These are phyloP conservation scores for Talaromyces atroroseus DNA, from an alignment of 2,329 filamentous ascomycete species.

Conservation along the genomic window DNA sequence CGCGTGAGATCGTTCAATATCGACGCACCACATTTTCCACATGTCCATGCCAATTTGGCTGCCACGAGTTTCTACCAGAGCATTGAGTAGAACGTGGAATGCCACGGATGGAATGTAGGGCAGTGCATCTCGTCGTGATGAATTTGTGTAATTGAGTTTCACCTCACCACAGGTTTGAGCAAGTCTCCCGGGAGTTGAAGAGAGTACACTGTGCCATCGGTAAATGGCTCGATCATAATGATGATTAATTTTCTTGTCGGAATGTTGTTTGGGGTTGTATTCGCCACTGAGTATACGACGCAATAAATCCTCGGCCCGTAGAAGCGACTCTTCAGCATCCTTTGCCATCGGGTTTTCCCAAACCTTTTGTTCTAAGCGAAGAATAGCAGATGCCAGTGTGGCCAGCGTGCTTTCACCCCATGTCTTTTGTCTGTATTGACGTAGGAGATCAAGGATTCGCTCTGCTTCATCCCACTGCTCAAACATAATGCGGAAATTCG, in stretches of 20 bases:
- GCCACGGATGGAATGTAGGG: conserved; percentile 31
- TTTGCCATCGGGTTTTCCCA: conserved; percentile 15
- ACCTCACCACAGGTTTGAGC: conserved; percentile 22
- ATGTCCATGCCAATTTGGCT: conserved; percentile 44
- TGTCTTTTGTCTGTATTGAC: conserved; percentile 27
- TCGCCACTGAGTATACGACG: conserved; percentile 30
- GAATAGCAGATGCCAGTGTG: conserved; percentile 36
- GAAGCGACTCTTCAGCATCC: conserved; percentile 18
- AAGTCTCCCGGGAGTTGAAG: conserved; percentile 28
- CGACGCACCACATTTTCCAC: conserved; percentile 45
- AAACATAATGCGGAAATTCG: conserved; percentile 29
- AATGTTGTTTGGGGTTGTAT: conserved; percentile 23
- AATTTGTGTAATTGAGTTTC: conserved; percentile 15
- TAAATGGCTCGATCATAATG: conserved; percentile 28
- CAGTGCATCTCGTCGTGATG: conserved; percentile 17
- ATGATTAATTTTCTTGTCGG: conserved; percentile 1
- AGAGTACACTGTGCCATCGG: conserved; percentile 27
- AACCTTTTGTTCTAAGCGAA: conserved; percentile 28
- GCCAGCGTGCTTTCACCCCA: conserved; percentile 36
- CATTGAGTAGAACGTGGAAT: conserved; percentile 51
- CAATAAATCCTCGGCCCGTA: conserved; percentile 27
- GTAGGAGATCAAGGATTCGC: conserved; percentile 29
- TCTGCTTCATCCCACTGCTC: conserved; percentile 31
- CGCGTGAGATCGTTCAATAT: conserved; percentile 21
- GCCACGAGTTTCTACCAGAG: conserved; percentile 48